A percentile compares a stretch with the other conserved stretches of the same genome.
Conservation (phyloP, 306 rosid species). For the Trifolium repens region DNA sequence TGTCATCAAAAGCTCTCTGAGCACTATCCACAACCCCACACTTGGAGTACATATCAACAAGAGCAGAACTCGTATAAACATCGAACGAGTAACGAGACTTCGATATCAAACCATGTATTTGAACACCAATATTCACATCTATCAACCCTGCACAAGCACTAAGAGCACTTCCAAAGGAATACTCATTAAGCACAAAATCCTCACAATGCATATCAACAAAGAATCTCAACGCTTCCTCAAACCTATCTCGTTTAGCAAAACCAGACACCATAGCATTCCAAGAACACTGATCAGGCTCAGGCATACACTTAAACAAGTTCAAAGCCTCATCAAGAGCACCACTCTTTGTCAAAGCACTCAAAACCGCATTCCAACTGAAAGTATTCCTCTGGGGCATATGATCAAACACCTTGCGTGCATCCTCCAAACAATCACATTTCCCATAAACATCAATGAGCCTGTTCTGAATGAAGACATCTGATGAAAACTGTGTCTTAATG, state of each 20-base stretch:
- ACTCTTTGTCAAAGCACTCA: conserved; percentile 43
- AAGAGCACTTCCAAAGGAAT: conserved; percentile 60
- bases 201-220: conserved; percentile 53
- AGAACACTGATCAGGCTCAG: conserved; percentile 60
- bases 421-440: conserved; percentile 47
- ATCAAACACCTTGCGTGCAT: conserved; percentile 53
- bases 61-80: conserved; percentile 64
- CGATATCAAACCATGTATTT: conserved; percentile 56
- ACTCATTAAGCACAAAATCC: conserved; percentile 55
- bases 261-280: conserved; percentile 64
- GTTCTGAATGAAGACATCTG: conserved; percentile 53
- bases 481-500: conserved; percentile 50
- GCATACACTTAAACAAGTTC: conserved; percentile 51
- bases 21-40: conserved; percentile 55
- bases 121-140: conserved; percentile 54
- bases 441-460: conserved; percentile 54
- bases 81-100: conserved; percentile 45
- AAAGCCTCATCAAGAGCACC: conserved; percentile 56
- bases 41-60: conserved; percentile 63
- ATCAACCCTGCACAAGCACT: conserved; percentile 61
- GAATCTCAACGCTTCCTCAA: conserved; percentile 52
- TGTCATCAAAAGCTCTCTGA: conserved; percentile 58
- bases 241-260: conserved; percentile 48
- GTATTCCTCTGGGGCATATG: conserved; percentile 50
- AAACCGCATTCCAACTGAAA: conserved; percentile 56